Base-by-base conservation (phyloP, 495 filamentous ascomycete species). In the Penicillium arizonense region DNA sequence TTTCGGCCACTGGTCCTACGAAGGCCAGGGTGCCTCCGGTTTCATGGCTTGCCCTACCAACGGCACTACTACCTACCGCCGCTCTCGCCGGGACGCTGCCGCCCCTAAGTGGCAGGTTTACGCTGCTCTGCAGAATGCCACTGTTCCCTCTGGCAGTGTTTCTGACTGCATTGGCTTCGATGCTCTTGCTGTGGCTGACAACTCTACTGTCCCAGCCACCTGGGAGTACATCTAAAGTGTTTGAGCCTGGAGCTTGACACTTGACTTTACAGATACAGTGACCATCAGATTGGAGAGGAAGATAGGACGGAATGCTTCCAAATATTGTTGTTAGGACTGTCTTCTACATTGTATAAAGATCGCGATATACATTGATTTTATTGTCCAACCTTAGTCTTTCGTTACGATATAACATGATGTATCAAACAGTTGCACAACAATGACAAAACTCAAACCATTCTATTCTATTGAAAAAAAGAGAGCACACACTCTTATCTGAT, bases 31-130 rank as follows among this genome's bases (percentile, higher is more conserved):
- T 34, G 67, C 62, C 8, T 52, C 49, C 1, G 70, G 70, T 39
- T 72, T 72, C 55, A 64, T 72, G 58, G 70, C 69, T 16, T 74
- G 70, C 59, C 70, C 61, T 33, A 53, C 46, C 42, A 55, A 52
- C 32, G 38, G 50, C 9, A 55, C 57, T 39, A 21, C 42, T 11
- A 35, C 16, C 6, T 28, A 20, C 20, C 44, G 35, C 50, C 55
- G 54, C 43, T 43, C 47, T 33, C 49, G 44, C 23, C 40, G 33
- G 28, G 50, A 39, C 39, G 47, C 56, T 55, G 41, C 58, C 32
- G 54, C 51, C 18, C 35, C 41, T n/a, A 51, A 52, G 30, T 70
- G 61, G 55, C 70, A 75, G 59, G 65, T 75, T n/a, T 75, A 63
- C 48, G 67, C 65, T 32, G 65, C 58, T 36, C 33, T 59, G 50